Percentiles rank a stretch among this genome's conserved stretches.
Evolutionary conservation across 345 rosid species (phyloP).

Genomic region (Turritis glabra): DNA sequence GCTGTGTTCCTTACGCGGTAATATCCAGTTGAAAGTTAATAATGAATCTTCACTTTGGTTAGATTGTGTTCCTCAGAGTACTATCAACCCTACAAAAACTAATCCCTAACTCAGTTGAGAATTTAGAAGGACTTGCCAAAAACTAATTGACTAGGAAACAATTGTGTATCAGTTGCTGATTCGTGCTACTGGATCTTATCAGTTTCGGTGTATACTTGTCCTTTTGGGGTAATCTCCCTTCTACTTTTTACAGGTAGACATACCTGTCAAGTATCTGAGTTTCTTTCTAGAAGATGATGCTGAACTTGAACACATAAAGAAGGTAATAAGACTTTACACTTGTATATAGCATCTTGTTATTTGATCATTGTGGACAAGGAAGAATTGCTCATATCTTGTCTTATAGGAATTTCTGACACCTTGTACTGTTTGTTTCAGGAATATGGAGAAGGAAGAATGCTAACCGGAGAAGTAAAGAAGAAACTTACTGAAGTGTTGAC

Average conservation of each 20-base stretch:
- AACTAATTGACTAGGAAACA: background rate
- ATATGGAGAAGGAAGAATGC: conserved; percentile 83
- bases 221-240: background rate
- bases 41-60: background rate
- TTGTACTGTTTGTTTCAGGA: conserved; percentile 47
- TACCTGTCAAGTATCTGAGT: conserved; percentile 72
- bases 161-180: background rate
- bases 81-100: background rate
- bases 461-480: conserved; percentile 80
- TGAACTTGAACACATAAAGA: conserved; percentile 81
- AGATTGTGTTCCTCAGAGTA: background rate
- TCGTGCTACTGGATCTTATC: background rate
- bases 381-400: too few species aligned
- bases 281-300: conserved; percentile 85
- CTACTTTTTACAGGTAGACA: conserved; percentile 63
- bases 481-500: conserved; percentile 66
- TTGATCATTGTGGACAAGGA: background rate
- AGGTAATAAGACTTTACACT: conserved; percentile 42
- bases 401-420: too few species aligned
- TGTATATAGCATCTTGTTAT: background rate
- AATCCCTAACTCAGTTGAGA: background rate
- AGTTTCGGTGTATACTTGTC: background rate
- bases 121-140: background rate
- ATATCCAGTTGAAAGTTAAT: background rate
- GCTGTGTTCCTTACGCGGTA: conserved; percentile 1